These are phyloP conservation scores for Coemansia sp. DNA, from an alignment of 192 early-diverging fungal species.

Conservation along the genomic window DNA sequence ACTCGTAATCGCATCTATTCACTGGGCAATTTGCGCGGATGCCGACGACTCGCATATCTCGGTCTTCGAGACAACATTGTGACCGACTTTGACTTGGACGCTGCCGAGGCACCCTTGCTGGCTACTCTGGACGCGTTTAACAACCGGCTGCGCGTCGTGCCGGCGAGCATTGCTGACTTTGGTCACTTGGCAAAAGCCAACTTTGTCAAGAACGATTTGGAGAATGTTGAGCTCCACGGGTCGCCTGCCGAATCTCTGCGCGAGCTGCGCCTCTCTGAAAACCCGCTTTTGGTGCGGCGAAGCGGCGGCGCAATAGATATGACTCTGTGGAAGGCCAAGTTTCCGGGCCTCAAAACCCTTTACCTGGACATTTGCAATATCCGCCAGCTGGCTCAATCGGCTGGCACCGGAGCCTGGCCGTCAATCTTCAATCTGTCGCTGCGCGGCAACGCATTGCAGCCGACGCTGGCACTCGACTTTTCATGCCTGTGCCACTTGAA, in stretches of 20 bases:
- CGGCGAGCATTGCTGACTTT: constrained; percentile 37
- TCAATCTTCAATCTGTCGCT: constrained; percentile 47
- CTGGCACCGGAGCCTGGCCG: constrained; percentile 7
- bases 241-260: constrained; percentile 32
- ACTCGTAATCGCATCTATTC: constrained; percentile 45
- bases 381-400: constrained; percentile 22
- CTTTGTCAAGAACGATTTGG: constrained; percentile 44
- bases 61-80: constrained; percentile 44
- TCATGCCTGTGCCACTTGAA: constrained; percentile 25
- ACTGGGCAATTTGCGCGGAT: constrained; percentile 25
- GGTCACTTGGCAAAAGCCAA: constrained; percentile 29
- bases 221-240: constrained; percentile 31
- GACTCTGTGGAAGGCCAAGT: constrained; percentile 31
- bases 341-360: constrained; percentile 39
- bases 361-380: constrained; percentile 47
- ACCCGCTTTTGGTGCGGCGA: constrained; percentile 39
- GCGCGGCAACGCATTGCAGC: constrained; percentile 37
- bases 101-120: constrained; percentile 33
- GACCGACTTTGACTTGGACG: constrained; percentile 32
- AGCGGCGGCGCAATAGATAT: constrained; percentile 32
- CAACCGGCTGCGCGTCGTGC: constrained; percentile 40
- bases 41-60: constrained; percentile 32
- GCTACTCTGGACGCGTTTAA: constrained; percentile 38
- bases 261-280: constrained; percentile 47
- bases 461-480: constrained; percentile 34